Conservation (phyloP, 208 protist species). For the Herpetomonas samuelpessoai region DNA sequence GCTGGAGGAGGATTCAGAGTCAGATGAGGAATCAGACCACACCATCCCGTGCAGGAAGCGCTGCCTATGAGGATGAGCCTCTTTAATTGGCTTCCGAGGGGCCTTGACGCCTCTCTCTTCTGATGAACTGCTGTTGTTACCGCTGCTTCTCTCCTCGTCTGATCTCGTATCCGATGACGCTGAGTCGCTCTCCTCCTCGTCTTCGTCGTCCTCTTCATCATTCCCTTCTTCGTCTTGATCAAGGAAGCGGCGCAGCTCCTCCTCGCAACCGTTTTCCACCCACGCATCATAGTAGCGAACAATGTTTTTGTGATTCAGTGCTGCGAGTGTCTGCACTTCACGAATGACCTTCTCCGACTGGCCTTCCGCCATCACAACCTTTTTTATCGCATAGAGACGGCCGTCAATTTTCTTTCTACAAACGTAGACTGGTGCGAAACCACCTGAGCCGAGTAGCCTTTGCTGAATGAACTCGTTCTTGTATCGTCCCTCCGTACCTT, state of each 20-base stretch:
- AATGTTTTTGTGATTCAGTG: slow-evolving; percentile 80
- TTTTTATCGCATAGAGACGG: slow-evolving; percentile 81
- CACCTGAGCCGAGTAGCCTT: slow-evolving; percentile 63
- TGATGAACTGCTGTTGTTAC: neutral
- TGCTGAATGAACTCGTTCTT: slow-evolving; percentile 82
- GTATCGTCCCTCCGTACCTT: slow-evolving; percentile 59
- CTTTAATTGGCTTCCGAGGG: neutral
- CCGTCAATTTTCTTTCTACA: slow-evolving; percentile 85
- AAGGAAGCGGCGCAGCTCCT: slow-evolving; percentile 62
- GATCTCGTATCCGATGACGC: neutral
- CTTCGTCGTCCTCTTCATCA: slow-evolving; percentile 17
- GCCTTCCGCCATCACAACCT: slow-evolving; percentile 66
- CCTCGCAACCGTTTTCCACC: slow-evolving; percentile 81
- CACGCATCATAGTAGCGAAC: slow-evolving; percentile 91
- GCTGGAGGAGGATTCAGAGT: neutral
- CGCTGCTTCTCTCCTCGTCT: neutral
- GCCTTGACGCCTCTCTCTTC: neutral
- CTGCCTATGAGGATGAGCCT: neutral
- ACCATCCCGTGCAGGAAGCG: neutral
- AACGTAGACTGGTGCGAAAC: slow-evolving; percentile 84
- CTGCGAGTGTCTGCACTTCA: slow-evolving; percentile 78
- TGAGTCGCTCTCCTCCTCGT: slow-evolving; percentile 3
- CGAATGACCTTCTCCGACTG: slow-evolving; percentile 58
- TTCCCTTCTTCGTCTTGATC: slow-evolving; percentile 34
- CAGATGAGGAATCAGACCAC: neutral